Conservation (phyloP, 148 eudicot genomes). For the Hydrangea macrophylla region DNA sequence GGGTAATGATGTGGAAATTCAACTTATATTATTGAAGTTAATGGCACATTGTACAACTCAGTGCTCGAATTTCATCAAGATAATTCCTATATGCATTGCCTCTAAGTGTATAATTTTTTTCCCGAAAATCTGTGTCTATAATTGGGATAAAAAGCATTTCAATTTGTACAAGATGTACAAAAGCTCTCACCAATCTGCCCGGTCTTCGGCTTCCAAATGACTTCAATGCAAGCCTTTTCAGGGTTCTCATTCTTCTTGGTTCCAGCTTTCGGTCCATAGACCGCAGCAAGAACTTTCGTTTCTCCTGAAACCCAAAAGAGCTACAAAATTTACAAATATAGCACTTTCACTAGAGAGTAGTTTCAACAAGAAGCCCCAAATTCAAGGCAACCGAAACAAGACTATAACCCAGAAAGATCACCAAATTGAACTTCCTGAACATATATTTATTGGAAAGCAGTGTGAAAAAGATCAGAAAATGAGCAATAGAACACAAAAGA, state of each 20-base stretch:
- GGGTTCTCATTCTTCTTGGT: slow-evolving; percentile 89
- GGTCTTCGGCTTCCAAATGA: slow-evolving; percentile 90
- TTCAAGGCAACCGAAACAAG: no score
- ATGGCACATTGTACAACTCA: not conserved
- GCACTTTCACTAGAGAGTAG: not conserved
- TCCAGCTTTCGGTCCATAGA: slow-evolving; percentile 89
- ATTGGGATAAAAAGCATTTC: not conserved
- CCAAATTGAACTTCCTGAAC: no score
- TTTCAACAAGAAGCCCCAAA: not conserved
- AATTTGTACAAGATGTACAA: not conserved
- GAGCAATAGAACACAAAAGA: no score
- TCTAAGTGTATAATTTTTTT: no score
- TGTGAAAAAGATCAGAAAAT: no score
- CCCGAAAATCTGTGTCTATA: no score
- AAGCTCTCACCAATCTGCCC: slow-evolving; percentile 69
- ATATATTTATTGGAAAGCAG: no score
- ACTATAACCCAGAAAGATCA: no score
- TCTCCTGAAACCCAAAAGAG: slow-evolving; percentile 50
- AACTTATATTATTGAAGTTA: no score
- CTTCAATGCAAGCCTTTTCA: slow-evolving; percentile 87
- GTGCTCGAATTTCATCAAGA: no score
- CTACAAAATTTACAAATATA: not conserved
- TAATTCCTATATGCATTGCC: no score
- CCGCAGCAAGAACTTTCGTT: slow-evolving; percentile 84
- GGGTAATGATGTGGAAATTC: not conserved